Percentiles rank a stretch among this genome's conserved stretches.
Evolutionary conservation across 306 rosid species (phyloP).

Genomic region (Adenanthera pavonina): DNA sequence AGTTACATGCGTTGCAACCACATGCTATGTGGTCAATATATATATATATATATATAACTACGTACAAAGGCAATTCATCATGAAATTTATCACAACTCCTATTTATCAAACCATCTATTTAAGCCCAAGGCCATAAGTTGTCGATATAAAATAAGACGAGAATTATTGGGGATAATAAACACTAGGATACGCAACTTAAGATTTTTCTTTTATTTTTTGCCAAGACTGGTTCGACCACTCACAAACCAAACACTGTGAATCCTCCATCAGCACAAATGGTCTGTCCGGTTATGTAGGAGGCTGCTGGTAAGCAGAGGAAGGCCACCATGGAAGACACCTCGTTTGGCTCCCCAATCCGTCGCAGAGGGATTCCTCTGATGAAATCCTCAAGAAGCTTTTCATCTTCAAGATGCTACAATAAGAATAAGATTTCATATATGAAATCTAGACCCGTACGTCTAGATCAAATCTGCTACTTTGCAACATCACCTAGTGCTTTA

Average conservation of each 20-base stretch:
- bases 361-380: conserved; percentile 36
- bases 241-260: not conserved
- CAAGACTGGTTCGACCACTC: not conserved
- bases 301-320: conserved; percentile 60
- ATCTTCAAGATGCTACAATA: not conserved
- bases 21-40: too few relatives aligned
- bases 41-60: too few relatives aligned
- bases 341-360: conserved; percentile 52
- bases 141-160: not conserved
- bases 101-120: too few relatives aligned
- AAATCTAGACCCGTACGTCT: too few relatives aligned
- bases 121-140: too few relatives aligned
- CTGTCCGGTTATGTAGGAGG: conserved; percentile 58
- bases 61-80: too few relatives aligned
- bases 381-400: not conserved
- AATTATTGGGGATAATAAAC: not conserved
- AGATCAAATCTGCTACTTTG: too few relatives aligned
- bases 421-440: too few relatives aligned
- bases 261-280: conserved; percentile 47
- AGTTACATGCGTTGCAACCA: too few relatives aligned
- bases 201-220: too few relatives aligned
- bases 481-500: too few relatives aligned
- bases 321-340: conserved; percentile 65
- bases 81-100: too few relatives aligned
- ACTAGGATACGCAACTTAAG: not conserved